Base-by-base conservation (phyloP, 1,139 yeast genomes). In the Debaryomycetaceae sp. region DNA sequence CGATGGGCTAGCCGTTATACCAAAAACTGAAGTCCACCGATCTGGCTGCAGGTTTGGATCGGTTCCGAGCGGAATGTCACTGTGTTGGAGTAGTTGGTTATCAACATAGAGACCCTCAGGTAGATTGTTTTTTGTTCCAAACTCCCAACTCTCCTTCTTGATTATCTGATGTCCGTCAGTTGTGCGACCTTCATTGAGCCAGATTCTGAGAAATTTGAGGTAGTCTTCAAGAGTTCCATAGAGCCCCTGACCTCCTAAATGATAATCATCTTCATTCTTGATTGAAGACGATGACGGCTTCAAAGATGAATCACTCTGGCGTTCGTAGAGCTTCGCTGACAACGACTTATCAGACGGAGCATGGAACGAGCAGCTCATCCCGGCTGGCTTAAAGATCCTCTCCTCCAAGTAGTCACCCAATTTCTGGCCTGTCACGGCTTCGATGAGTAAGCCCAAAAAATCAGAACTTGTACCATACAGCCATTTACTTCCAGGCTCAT, bases 231-330 rank as follows among this genome's bases (percentile, higher is more conserved):
- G 63, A 5, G 59, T 66, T 1, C 66, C 59, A 40, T 59, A 67
- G 8, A 64, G 45, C 9, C 73, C 74, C n/a, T 65, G 69, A 29
- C 75, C 75, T 5, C 72, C 75, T 47, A 62, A 56, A 45, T 68
- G 31, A 27, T 27, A 11, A 27, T 7, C 11, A 8, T 27, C 11
- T 27, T 27, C 31, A 27, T 27, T 27, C 31, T 27, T 27, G 31
- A 27, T 7, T 11, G 8, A 7, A 8, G 11, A 27, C 31, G 8
- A 7, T 3, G 11, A 8, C 4, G 8, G 31, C 8, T 7, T 11
- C 11, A 27, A 27, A 8, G 31, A 8, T 11, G 11, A 7, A 27
- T 27, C 31, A 7, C 11, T 3, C 11, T 27, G 31, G 11, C 31
- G 31, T 8, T 27, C 11, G 31, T 27, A 27, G 11, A 11, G 11